Evolutionary conservation across 768 basidiomycete species (phyloP).

Genomic region (Lactarius psammicola): DNA sequence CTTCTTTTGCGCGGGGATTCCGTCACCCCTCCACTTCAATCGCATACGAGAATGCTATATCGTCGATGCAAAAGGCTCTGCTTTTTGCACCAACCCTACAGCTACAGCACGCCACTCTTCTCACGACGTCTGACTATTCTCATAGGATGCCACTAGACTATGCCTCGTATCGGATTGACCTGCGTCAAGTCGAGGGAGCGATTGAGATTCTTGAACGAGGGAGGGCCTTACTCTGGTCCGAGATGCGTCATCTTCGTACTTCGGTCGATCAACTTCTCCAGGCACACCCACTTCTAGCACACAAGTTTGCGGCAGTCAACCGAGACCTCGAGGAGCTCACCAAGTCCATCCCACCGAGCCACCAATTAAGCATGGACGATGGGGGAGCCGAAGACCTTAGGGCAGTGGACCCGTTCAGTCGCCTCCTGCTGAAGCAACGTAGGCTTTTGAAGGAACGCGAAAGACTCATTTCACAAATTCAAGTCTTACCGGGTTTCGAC

Average conservation of each 20-base stretch:
- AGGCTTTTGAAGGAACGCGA: neutral
- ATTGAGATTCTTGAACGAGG: conserved; percentile 19
- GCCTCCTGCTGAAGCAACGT: neutral
- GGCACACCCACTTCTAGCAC: neutral
- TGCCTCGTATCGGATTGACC: conserved; percentile 1
- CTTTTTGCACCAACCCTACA: neutral
- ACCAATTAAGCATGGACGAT: neutral
- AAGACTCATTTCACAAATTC: conserved; percentile 1
- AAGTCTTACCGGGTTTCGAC: conserved; percentile 1
- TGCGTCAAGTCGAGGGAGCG: neutral
- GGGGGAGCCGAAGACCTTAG: neutral
- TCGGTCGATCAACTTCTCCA: neutral
- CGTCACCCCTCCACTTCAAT: neutral
- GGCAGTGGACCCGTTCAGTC: neutral
- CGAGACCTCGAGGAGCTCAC: conserved; percentile 1
- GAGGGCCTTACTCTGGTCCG: conserved; percentile 19
- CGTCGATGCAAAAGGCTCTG: neutral
- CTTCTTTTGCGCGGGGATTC: neutral
- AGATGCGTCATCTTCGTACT: conserved; percentile 20
- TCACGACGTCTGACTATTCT: neutral
- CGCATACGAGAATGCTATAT: neutral
- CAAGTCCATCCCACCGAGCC: neutral
- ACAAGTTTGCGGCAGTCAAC: neutral
- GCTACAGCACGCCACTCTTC: neutral
- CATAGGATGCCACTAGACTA: neutral